Base-by-base conservation (phyloP, 257 asterid genomes). In the Linderniella brevidens region DNA sequence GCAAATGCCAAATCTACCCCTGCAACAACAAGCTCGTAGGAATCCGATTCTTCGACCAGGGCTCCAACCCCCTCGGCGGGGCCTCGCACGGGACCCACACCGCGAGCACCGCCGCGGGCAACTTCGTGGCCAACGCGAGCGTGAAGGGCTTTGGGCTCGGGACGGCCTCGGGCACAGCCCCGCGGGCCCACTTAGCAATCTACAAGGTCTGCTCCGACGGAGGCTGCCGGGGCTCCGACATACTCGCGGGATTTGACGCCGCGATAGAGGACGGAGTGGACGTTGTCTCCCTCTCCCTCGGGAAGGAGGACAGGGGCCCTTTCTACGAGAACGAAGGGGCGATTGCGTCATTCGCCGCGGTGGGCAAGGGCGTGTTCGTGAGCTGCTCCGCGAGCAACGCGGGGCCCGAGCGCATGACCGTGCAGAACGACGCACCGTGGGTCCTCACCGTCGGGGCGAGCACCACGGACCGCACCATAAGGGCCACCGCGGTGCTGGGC, bases 71-170 rank as follows among this genome's bases (percentile, higher is more conserved):
- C 0, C 19, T 64, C 1, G 69, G 69, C 11, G 53, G 19, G 0
- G 19, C 18, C 11, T 72, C 75, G 7, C 78, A 70, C 14, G 82
- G 78, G 1, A 64, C 74, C 8, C 76, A 71, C 61, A 68, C 76
- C 0, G 63, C 83, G 0, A 50, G 83, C 58, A 75, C 69, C 3
- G 79, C 79, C 6, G 83, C 74, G 0, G 83, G 83, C 7, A 57
- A 18, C 19, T 62, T 64, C 5, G 78, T 70, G 25, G 15, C 12
- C 3, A 65, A 69, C 7, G 76, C 74, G 0, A 68, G 55, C 46
- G 48, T 61, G 0, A 62, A 56, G 8, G 79, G 77, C 13, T 57
- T 47, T 10, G 79, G 76, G 4, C 60, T 62, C 5, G 79, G 83
- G 35, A 71, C 76, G 0, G 78, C 83, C 1, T 59, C 29, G 4